These are phyloP conservation scores for Craterostigma plantagineum DNA, from an alignment of 257 asterid species.

Conservation along the genomic window DNA sequence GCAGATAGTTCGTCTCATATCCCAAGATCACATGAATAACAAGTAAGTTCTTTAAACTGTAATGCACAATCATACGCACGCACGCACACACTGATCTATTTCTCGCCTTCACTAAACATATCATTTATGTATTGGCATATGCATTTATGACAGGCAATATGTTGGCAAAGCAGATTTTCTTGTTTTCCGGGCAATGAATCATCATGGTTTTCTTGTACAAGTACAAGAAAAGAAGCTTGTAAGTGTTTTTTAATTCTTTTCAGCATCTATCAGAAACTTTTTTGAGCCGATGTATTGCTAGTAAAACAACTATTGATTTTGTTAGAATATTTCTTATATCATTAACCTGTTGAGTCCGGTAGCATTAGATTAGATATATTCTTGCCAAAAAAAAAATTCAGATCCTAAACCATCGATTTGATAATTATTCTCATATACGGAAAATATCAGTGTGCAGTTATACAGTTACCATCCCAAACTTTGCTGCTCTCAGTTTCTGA, in stretches of 20 bases:
- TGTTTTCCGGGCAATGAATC: constrained; percentile 85
- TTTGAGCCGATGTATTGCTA: too few species aligned
- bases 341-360: too few species aligned
- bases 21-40: constrained; percentile 90
- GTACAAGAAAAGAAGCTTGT: constrained; percentile 90
- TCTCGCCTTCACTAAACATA: too few species aligned
- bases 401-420: too few species aligned
- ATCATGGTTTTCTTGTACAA: constrained; percentile 74
- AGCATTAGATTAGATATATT: too few species aligned
- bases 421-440: too few species aligned
- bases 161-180: constrained; percentile 76
- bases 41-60: constrained; percentile 25
- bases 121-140: not conserved
- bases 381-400: too few species aligned
- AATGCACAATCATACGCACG: too few species aligned
- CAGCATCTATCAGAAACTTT: too few species aligned
- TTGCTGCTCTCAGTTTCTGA: constrained; percentile 69
- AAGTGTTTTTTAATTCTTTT: constrained; percentile 16
- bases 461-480: constrained; percentile 82
- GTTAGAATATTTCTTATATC: too few species aligned
- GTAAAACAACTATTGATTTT: too few species aligned
- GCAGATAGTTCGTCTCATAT: constrained; percentile 68
- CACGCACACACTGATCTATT: too few species aligned
- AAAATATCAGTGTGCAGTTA: constrained; percentile 58
- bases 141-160: constrained; percentile 32